phyloP scores from a whole-genome alignment of 169 alveolate genomes.

The Babesia caballi region DNA sequence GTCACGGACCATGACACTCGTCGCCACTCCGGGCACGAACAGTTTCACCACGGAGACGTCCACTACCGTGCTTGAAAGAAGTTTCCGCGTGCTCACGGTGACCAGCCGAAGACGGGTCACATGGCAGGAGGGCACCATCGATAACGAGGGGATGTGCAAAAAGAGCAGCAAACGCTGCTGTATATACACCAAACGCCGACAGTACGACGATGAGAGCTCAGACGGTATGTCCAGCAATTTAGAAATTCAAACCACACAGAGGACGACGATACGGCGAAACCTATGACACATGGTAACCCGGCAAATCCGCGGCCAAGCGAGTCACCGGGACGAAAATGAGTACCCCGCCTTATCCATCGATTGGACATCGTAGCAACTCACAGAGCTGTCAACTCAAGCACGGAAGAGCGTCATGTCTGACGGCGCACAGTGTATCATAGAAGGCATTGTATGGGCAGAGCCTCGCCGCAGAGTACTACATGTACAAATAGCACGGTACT shows the following conservation, averaged over 20 bases:
- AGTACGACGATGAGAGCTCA: conserved; percentile 15
- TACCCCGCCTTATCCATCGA: too few species aligned
- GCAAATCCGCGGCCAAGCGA: too few species aligned
- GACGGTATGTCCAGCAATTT: not conserved
- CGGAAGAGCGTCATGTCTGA: too few species aligned
- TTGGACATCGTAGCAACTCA: too few species aligned
- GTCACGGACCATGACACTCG: not conserved
- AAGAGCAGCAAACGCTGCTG: conserved; percentile 64
- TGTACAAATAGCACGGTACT: too few species aligned
- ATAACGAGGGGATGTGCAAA: conserved; percentile 40
- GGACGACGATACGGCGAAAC: not conserved
- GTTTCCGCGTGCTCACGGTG: conserved; percentile 2
- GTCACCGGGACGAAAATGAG: too few species aligned
- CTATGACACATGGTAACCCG: too few species aligned
- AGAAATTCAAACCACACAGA: not conserved
- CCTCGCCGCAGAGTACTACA: too few species aligned
- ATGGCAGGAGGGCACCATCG: conserved; percentile 56
- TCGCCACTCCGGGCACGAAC: not conserved
- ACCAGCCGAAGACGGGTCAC: conserved; percentile 14
- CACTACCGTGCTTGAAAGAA: not conserved
- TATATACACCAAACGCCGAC: conserved; percentile 31
- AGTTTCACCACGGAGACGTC: not conserved
- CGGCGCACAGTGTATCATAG: too few species aligned
- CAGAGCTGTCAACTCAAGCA: too few species aligned
- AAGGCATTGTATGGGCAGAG: too few species aligned